Base-by-base conservation (phyloP, 768 basidiomycete genomes). In the Psilocybe sp. region DNA sequence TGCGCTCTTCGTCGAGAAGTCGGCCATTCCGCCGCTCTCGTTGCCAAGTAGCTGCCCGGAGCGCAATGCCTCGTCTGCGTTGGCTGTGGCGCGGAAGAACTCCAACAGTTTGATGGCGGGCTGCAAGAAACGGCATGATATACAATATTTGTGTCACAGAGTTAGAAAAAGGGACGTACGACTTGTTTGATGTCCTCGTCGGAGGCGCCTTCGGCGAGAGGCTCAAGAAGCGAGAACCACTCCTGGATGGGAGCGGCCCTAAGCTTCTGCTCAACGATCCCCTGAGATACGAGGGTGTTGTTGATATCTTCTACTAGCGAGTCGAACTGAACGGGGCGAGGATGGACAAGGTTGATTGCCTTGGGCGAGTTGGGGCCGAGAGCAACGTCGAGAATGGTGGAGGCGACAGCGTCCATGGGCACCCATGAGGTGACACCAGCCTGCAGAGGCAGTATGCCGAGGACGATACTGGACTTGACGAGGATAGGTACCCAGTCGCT, bases 401-500 rank as follows among this genome's bases (percentile, higher is more conserved):
- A 47, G 0, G 69, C 60, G 1, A 71, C 71, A n/a, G 65, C 64
- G 39, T 73, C 61, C 35, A 69, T 60, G 7, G 67, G 64, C 11
- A 75, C 42, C 74, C 74, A 76, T 13, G 68, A 66, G 2, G 69
- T 31, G 38, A 71, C 67, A 36, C 69, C 67, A n/a, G 54, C 39
- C 18, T 53, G 49, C 14, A 51, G 54, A 4, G 71, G 70, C 15
- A 71, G 51, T n/a, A 49, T 60, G 14, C 64, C 64, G 20, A 69
- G 52, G 10, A 57, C 49, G 10, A 62, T 15, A 46, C 69, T 69
- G 3, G 72, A 69, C 49, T 72, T 72, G n/a, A 72, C 59, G 12
- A 72, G 55, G 39, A 69, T 69, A 0, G 73, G 71, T 1, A 75
- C 55, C 71, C 73, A 75, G 19, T 74, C 72, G 2, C 58, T 65